Base-by-base conservation (phyloP, 345 rosid species). In the Atalantia buxifolia region DNA sequence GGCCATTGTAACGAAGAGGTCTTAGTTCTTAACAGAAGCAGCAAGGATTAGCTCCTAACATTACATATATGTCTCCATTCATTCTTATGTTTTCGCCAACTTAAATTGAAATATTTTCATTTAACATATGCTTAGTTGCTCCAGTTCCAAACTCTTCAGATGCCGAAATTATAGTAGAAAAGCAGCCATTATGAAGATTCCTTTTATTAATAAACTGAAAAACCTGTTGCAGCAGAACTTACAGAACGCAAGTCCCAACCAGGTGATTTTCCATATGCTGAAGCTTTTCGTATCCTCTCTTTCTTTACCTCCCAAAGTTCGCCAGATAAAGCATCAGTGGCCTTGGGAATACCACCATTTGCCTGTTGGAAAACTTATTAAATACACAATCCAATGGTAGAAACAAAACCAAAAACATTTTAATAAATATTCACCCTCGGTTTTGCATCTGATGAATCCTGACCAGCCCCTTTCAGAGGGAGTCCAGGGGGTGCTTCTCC, bases 401-500 rank as follows among this genome's bases (percentile, higher is more conserved):
- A 66, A 66, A 71, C 57, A 69, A 81, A 62, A 53, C 40, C 7
- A 68, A 50, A 50, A 31, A 75, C 25, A 57, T 61, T 56, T 69
- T n/a, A 74, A 84, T 48, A 77, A 53, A 78, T 36, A 45, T 71
- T 89, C 76, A 93, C 99, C 92, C 88, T 86, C 55, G 92, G 92
- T 79, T 90, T 91, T 75, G 94, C 88, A 83, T 96, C 98, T 71
- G 98, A 90, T 66, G 99, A 92, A 87, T 94, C 95, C 86, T 92
- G 98, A 78, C 98, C 98, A 76, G 97, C 98, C 72, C 98, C 97
- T 85, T 97, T 97, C 66, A 97, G 84, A 85, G 98, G 99, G 73
- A 97, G 97, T 79, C 99, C 99, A 56, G 93, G 97, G 85, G 98
- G 99, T 75, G 99, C 98, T 88, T 97, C 99, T 83, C 99, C 98